Evolutionary conservation across 2,329 filamentous ascomycete genomes (phyloP), one percentile per base, ranked within the genome.

Genomic region (Berkeleyomyces basicola): DNA sequence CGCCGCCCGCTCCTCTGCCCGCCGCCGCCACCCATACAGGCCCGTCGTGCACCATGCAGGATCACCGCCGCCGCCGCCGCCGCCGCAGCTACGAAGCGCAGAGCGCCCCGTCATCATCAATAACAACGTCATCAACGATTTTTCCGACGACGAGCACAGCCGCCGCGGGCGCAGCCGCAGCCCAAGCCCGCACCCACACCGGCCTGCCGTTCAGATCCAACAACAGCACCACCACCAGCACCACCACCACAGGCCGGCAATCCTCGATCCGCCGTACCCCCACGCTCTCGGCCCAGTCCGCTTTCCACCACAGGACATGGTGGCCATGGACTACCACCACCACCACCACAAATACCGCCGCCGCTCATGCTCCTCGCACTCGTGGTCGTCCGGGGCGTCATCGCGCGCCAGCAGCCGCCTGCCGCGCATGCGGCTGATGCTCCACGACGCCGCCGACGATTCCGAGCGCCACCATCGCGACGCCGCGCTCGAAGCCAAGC

Each of bases 51-150:
- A n/a, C 14, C 46, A n/a, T 51, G n/a, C 46, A 3, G n/a, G 16
- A 16, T 11, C 46, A 11, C 7, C 33, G 7, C 46, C 46, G 14
- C 14, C 46, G 23, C 23, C 10, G n/a, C 16, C 16, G 5, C 10
- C 6, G 1, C 14, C 10, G 23, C 23, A 23, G 23, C 23, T 23
- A 9, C 36, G n/a, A n/a, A n/a, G 11, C 14, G 2, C 58, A 14
- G 16, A 46, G 44, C n/a, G 23, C 16, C 58, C 58, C 1, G 42
- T 64, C 3, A 61, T 64, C 9, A 55, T 57, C 62, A 64, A 58
- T 39, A 51, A 58, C 11, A 40, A 59, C 23, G 33, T 55, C 51
- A 39, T 40, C 44, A 58, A 59, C 37, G 40, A 58, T 7, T 47
- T 49, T 23, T 46, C 61, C 4, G 55, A 63, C 33, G 57, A 63